phyloP scores from a whole-genome alignment of 176 grass and related monocot genomes.

The Raddia distichophylla region DNA sequence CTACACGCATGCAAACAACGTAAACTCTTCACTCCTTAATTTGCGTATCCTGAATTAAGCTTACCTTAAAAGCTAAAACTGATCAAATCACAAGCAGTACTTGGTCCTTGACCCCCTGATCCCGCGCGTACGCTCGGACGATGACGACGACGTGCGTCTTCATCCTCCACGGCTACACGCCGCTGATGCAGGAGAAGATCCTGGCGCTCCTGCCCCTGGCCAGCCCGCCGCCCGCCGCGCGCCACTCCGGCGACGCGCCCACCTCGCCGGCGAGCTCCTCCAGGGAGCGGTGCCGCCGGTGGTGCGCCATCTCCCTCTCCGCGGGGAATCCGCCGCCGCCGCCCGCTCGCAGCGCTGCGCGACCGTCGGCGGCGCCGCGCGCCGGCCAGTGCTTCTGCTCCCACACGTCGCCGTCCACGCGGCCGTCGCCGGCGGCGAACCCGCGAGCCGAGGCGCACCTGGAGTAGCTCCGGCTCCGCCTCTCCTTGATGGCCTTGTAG shows the following conservation, averaged over 20 bases:
- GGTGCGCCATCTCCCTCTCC: constrained; percentile 45
- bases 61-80: background rate
- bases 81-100: background rate
- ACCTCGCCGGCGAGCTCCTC: constrained; percentile 61
- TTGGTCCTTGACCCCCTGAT: background rate
- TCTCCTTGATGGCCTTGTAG: constrained; percentile 75
- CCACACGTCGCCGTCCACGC: constrained; percentile 24
- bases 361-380: constrained; percentile 7
- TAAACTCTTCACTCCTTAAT: background rate
- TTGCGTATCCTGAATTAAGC: background rate
- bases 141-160: background rate
- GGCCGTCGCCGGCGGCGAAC: constrained; percentile 18
- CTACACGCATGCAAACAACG: background rate
- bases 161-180: constrained; percentile 27
- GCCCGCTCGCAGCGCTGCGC: background rate
- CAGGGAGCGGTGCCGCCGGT: constrained; percentile 63
- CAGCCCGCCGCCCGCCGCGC: constrained; percentile 8
- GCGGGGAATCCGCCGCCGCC: background rate
- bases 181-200: constrained; percentile 64
- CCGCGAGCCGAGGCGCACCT: constrained; percentile 44
- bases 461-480: constrained; percentile 58
- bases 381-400: constrained; percentile 11
- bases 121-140: background rate
- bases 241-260: constrained; percentile 41
- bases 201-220: constrained; percentile 45